Evolutionary conservation across 768 basidiomycete genomes (phyloP).

Genomic region (Cubamyces sp.): DNA sequence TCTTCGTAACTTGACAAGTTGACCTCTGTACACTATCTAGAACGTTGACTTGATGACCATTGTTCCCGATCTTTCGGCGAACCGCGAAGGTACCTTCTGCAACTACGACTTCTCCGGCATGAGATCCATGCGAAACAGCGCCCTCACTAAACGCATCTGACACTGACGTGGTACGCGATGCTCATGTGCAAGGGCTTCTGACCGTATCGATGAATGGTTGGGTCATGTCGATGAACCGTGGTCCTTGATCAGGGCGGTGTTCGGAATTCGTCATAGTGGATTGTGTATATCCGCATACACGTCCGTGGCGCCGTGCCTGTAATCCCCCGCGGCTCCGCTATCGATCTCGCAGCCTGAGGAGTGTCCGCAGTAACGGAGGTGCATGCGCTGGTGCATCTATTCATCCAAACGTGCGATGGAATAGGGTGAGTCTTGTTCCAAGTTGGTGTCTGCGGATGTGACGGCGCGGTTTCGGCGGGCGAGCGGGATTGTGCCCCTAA

Average conservation of each 20-base stretch:
- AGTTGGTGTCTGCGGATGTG: not conserved
- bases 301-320: not conserved
- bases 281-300: not conserved
- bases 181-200: not conserved
- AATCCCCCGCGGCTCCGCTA: not conserved
- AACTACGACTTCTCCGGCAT: too few relatives aligned
- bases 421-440: not conserved
- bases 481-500: not conserved
- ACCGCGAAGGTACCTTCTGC: conserved; percentile 3
- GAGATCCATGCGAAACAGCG: too few relatives aligned
- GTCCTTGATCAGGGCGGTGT: not conserved
- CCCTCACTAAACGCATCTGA: too few relatives aligned
- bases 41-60: not conserved
- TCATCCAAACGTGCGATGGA: not conserved
- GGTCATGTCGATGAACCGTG: not conserved
- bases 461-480: not conserved
- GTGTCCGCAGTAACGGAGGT: too few relatives aligned
- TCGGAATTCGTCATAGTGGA: not conserved
- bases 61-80: not conserved
- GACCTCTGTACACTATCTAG: too few relatives aligned
- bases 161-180: not conserved
- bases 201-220: not conserved
- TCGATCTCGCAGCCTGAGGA: not conserved
- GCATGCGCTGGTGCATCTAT: too few relatives aligned
- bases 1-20: too few relatives aligned